Evolutionary conservation across 257 asterid genomes (phyloP).

Genomic region (Ajuga chamaepitys): DNA sequence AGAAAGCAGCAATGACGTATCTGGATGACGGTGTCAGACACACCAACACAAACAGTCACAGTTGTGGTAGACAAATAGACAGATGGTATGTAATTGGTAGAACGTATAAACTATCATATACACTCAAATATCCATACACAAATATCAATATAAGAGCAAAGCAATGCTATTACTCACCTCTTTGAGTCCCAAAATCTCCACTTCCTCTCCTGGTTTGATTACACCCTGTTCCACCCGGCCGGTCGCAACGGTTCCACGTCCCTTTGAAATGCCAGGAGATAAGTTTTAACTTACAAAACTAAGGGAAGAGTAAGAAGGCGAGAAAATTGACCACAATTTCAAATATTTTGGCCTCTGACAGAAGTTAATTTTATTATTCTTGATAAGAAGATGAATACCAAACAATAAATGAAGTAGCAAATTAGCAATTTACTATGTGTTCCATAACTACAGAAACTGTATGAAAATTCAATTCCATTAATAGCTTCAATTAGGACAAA

Average conservation of each 20-base stretch:
- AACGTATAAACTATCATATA: too few species aligned
- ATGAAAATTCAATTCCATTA: not conserved
- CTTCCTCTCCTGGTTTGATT: slow-evolving; percentile 89
- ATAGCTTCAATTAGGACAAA: not conserved
- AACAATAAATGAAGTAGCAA: not conserved
- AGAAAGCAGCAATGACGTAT: not conserved
- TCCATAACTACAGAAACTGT: not conserved
- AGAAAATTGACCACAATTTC: not conserved
- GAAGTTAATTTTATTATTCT: too few species aligned
- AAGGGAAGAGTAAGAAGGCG: not conserved
- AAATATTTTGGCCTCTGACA: not conserved
- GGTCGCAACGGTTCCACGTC: slow-evolving; percentile 99
- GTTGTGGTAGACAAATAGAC: not conserved
- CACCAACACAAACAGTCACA: not conserved
- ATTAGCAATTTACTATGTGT: not conserved
- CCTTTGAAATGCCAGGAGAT: slow-evolving; percentile 38
- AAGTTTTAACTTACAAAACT: slow-evolving; percentile 7
- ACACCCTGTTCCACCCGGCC: slow-evolving; percentile 97
- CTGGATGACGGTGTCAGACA: not conserved
- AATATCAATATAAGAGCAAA: too few species aligned
- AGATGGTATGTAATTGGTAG: too few species aligned
- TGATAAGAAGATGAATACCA: not conserved
- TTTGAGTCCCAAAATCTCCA: slow-evolving; percentile 82
- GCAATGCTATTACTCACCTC: slow-evolving; percentile 39
- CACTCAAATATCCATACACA: too few species aligned